A percentile compares a stretch with the other conserved stretches of the same genome.
Conservation (phyloP, 495 filamentous ascomycete species). For the Neurospora sublineolata region DNA sequence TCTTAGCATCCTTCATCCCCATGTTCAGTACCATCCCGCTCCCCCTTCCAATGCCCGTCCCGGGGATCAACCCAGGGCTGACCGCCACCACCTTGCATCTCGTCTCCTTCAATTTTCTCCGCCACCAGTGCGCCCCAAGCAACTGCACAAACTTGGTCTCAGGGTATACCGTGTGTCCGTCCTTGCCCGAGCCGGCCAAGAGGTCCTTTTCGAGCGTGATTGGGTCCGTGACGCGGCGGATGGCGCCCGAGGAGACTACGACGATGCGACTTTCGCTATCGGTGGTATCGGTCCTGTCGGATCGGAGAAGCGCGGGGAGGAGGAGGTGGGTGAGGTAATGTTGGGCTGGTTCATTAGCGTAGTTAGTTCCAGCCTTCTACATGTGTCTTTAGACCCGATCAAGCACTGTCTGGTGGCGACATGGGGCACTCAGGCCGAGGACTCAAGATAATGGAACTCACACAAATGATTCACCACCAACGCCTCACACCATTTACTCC, state of each 20-base stretch:
- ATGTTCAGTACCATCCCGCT: constrained; percentile 4
- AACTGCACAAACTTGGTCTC: constrained; percentile 34
- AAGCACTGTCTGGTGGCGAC: background rate
- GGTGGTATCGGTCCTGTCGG: constrained; percentile 18
- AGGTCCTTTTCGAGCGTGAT: constrained; percentile 21
- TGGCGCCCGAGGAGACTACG: constrained; percentile 30
- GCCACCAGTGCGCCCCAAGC: constrained; percentile 38
- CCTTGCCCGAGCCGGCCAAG: constrained; percentile 17
- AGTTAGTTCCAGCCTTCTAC: background rate
- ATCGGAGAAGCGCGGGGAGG: background rate
- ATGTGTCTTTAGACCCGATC: no score
- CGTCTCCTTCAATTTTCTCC: constrained; percentile 27
- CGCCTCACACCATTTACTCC: constrained; percentile 28
- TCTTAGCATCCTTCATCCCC: constrained; percentile 27
- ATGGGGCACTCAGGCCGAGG: background rate
- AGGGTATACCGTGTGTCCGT: constrained; percentile 14
- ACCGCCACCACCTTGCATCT: constrained; percentile 29
- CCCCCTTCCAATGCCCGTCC: constrained; percentile 20
- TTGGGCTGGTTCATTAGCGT: constrained; percentile 20
- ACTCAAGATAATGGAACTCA: constrained; percentile 8
- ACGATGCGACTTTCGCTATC: constrained; percentile 27
- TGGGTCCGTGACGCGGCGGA: constrained; percentile 21
- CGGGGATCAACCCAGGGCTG: constrained; percentile 32
- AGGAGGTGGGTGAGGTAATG: constrained; percentile 34
- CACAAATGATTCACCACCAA: constrained; percentile 35